Evolutionary conservation across 495 filamentous ascomycete genomes (phyloP).

Genomic region (Achaetomiella virescens): DNA sequence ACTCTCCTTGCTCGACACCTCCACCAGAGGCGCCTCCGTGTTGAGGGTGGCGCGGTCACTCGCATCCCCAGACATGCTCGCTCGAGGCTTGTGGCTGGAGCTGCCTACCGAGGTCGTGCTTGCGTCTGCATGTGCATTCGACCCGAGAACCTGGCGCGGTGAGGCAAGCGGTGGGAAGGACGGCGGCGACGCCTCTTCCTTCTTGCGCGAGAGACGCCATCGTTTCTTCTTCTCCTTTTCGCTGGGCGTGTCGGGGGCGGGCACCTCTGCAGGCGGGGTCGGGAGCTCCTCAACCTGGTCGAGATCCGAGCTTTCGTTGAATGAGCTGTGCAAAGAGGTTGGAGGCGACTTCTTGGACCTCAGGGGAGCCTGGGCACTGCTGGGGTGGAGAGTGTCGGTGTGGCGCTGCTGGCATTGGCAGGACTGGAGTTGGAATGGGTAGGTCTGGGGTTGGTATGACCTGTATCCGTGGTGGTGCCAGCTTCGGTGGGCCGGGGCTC

Average conservation of each 20-base stretch:
- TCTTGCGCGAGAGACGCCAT: constrained; percentile 69
- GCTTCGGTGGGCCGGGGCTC: no score
- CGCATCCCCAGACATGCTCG: constrained; percentile 52
- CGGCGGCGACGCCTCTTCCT: constrained; percentile 37
- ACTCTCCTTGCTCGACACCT: constrained; percentile 43
- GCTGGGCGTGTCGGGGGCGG: constrained; percentile 49
- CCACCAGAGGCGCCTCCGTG: constrained; percentile 32
- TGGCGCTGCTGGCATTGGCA: neutral
- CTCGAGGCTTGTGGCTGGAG: constrained; percentile 39
- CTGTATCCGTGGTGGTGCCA: neutral
- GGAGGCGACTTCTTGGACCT: constrained; percentile 59
- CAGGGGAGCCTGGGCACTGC: constrained; percentile 46
- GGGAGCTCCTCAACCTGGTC: constrained; percentile 58
- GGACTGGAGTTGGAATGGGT: neutral
- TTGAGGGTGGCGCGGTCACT: constrained; percentile 37
- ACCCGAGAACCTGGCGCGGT: constrained; percentile 47
- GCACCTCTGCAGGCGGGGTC: constrained; percentile 24
- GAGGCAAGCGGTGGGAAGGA: constrained; percentile 36
- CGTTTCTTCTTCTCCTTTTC: constrained; percentile 62
- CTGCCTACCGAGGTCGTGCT: constrained; percentile 68
- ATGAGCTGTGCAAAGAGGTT: constrained; percentile 66
- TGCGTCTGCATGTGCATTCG: constrained; percentile 58
- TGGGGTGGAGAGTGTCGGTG: constrained; percentile 22
- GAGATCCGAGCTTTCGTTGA: constrained; percentile 70
- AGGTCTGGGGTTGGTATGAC: neutral